Base-by-base conservation (phyloP, 1,284 basidiomycete genomes). In the Ganoderma lingzhi region DNA sequence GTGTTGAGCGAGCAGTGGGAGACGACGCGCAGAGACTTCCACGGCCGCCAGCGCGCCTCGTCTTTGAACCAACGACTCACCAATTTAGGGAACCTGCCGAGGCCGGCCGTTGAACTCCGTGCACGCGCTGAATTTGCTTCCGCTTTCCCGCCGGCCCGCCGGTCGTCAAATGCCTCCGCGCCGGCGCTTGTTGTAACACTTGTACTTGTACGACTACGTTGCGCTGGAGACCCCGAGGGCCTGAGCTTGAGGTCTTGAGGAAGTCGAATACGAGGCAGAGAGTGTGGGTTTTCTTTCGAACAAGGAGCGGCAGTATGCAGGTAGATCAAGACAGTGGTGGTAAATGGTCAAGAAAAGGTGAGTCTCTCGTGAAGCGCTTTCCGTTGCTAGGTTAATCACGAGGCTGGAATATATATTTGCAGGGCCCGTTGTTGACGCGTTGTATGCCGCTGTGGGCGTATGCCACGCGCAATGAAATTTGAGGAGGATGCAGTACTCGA, bases 1-100 rank as follows among this genome's bases (percentile, higher is more conserved):
- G 79, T 79, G 79, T 74, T 73, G 75, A 71, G 76, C 73, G 70
- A 74, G 71, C 74, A 75, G 71, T 65, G 70, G 62, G 65, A 67
- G 66, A 70, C 71, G 71, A 74, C 74, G 73, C 74, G 74, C 75
- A 63, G 68, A 64, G 65, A 65, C 56, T 65, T 67, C 64, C 61
- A 63, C 62, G 44, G 59, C 48, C 51, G 58, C 64, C 60, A 51
- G 61, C 71, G 69, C 71, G 69, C 6, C 30, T 17, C 39, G 6
- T 64, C 66, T 64, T 64, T 64, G 60, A 73, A 71, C 69, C 74
- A 76, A 74, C 74, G 41, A 74, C 75, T 73, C 71, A 75, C 75
- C 75, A 73, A 74, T 71, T 32, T 62, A 64, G 74, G 51, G 69
- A 51, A 15, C 32, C 51, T 61, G n/a, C 66, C 30, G 63, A 73